Base-by-base conservation (phyloP, 805 yeast genomes). In the Zygosaccharomyces gambellarensis region DNA sequence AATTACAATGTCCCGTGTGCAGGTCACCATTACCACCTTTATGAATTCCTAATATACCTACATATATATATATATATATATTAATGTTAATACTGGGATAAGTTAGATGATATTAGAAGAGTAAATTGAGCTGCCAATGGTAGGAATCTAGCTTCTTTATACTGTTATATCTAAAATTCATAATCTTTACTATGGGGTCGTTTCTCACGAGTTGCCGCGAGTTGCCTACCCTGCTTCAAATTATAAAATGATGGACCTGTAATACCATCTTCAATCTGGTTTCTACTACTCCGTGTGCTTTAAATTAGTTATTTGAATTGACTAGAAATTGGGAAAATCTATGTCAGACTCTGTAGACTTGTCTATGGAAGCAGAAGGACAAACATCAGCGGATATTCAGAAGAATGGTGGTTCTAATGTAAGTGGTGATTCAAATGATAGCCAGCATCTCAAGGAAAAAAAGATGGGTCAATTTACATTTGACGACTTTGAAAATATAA, bases 1-100 rank as follows among this genome's bases (percentile, higher is more conserved):
- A 90, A 60, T 69, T 92, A 45, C 96, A 90, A 61, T 92, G 98
- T 69, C 98, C 98, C 0, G 90, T 90, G 5, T 92, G 98, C 68
- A 77, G 97, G 60, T 80, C 81, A 48, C 78, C 88, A 21, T 70
- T 92, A 36, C 97, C 97, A 2, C 96, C 97, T 1, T 71, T 86
- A 46, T 88, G 67, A 69, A 29, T 27, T 12, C 28, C 17, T 2
- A 17, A 17, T 17, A 17, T 17, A 17, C 17, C 17, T 17, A 17
- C 17, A 17, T 17, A 11, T 36, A 23, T 8, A 27, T 36, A 45
- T 6, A 45, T 28, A 41, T 17, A 19, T 17, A 41, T 21, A 27
- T 31, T 17, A 34, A 34, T 34, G 19, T 14, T 14, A 34, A 34
- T 34, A 34, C 4, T 27, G 40, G 29, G 4, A 31, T 9, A 2